These are phyloP conservation scores for Boletus mariae DNA, from an alignment of 1,284 basidiomycete species.

Conservation along the genomic window DNA sequence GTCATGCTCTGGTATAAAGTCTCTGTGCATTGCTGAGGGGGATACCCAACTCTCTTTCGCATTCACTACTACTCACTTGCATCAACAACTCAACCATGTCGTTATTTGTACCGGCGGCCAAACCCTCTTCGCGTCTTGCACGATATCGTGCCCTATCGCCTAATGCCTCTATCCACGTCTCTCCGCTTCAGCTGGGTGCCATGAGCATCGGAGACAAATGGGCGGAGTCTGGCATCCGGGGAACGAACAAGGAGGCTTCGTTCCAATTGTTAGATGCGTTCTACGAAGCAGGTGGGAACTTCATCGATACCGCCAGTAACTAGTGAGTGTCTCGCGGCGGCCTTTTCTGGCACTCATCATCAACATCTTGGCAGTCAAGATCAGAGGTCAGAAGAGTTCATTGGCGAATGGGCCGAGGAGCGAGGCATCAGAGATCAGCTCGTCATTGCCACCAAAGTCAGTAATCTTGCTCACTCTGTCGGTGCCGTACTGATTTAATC, in stretches of 20 bases:
- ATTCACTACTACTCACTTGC: background rate
- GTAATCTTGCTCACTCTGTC: background rate
- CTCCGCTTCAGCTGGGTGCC: slow-evolving; percentile 52
- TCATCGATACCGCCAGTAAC: slow-evolving; percentile 37
- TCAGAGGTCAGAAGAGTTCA: too few relatives aligned
- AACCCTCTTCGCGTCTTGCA: slow-evolving; percentile 30
- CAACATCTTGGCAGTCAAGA: too few relatives aligned
- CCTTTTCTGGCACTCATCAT: too few relatives aligned
- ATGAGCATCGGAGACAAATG: slow-evolving; percentile 53
- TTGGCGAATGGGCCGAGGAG: slow-evolving; percentile 21
- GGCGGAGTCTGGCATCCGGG: slow-evolving; percentile 32
- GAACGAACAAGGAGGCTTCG: slow-evolving; percentile 37
- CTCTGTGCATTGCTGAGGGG: background rate
- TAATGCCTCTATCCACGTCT: slow-evolving; percentile 46
- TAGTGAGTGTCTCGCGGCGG: slow-evolving; percentile 23
- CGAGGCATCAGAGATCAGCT: slow-evolving; percentile 50
- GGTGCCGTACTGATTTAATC: background rate
- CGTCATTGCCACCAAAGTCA: slow-evolving; percentile 51
- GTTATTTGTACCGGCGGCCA: background rate
- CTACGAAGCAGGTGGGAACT: slow-evolving; percentile 38
- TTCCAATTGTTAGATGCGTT: slow-evolving; percentile 42
- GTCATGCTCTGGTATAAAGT: background rate
- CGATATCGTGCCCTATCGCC: slow-evolving; percentile 44
- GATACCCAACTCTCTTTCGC: background rate
- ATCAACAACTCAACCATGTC: background rate